Conservation (phyloP, 768 basidiomycete species). For the Mycena leptocephala region DNA sequence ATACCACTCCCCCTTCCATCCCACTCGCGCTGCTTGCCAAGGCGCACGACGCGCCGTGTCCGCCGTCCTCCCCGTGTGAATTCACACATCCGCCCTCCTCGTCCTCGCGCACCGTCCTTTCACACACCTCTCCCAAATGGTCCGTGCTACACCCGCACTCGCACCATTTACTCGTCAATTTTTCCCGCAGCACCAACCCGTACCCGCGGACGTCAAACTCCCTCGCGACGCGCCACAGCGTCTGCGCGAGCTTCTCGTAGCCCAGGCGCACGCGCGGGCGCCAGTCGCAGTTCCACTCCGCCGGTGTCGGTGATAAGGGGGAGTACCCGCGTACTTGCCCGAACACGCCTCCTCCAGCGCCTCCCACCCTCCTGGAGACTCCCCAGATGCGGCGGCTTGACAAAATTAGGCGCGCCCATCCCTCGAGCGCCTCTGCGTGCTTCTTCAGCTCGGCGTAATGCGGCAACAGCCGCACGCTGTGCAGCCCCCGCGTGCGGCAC, state of each 20-base stretch:
- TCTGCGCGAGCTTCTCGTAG: constrained; percentile 75
- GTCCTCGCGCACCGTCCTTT: constrained; percentile 79
- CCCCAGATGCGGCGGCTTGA: constrained; percentile 78
- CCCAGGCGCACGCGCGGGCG: constrained; percentile 72
- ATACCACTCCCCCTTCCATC: constrained; percentile 83
- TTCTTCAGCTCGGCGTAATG: constrained; percentile 72
- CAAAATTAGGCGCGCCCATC: constrained; percentile 70
- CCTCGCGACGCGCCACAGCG: constrained; percentile 79
- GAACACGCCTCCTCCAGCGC: constrained; percentile 79
- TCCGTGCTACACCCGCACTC: constrained; percentile 88
- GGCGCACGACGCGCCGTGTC: constrained; percentile 70
- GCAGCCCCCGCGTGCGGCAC: constrained; percentile 79
- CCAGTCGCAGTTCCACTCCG: constrained; percentile 74
- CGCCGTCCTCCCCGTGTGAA: not conserved
- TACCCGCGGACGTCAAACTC: constrained; percentile 85
- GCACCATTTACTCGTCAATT: constrained; percentile 84
- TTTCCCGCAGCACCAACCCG: constrained; percentile 78
- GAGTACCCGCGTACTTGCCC: constrained; percentile 63
- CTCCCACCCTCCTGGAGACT: constrained; percentile 69
- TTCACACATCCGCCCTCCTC: constrained; percentile 62
- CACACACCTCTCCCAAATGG: constrained; percentile 84
- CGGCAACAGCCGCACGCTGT: constrained; percentile 77
- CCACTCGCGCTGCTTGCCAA: constrained; percentile 84
- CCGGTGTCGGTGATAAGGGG: too few relatives aligned
- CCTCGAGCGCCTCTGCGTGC: constrained; percentile 75